Conservation (phyloP, 2,329 filamentous ascomycete species). For the Xylariales sp. region DNA sequence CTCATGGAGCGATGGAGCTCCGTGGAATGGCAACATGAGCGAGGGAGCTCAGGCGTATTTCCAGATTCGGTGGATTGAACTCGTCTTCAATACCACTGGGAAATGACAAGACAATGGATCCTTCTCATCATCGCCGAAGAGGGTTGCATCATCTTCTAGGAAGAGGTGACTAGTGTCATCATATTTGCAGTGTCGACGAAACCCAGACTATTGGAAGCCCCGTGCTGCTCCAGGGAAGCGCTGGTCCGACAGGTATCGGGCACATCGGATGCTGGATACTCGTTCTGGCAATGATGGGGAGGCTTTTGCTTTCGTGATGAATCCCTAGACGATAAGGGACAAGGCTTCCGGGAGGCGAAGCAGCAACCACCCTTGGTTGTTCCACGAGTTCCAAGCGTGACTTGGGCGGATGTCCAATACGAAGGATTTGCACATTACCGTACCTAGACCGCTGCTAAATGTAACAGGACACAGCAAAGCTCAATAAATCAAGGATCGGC, state of each 20-base stretch:
- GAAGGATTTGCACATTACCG: too few species aligned
- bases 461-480: too few species aligned
- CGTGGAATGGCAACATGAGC: conserved; percentile 56
- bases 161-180: conserved; percentile 12
- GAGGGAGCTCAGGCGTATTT: conserved; percentile 44
- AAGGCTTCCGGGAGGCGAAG: too few species aligned
- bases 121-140: neutral
- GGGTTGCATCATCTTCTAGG: neutral
- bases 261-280: neutral
- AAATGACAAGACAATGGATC: conserved; percentile 4
- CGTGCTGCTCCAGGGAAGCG: conserved; percentile 19
- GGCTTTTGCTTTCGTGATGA: too few species aligned
- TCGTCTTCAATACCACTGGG: conserved; percentile 48
- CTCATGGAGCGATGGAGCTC: conserved; percentile 56
- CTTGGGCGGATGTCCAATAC: too few species aligned
- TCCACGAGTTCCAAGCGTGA: too few species aligned
- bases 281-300: neutral
- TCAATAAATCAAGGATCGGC: too few species aligned
- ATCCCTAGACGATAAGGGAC: too few species aligned
- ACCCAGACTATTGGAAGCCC: conserved; percentile 28
- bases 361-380: too few species aligned
- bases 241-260: neutral
- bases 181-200: conserved; percentile 31
- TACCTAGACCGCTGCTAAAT: too few species aligned
- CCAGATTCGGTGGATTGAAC: conserved; percentile 60